phyloP scores from a whole-genome alignment of 208 protist species.

The Trypanosoma avium region DNA sequence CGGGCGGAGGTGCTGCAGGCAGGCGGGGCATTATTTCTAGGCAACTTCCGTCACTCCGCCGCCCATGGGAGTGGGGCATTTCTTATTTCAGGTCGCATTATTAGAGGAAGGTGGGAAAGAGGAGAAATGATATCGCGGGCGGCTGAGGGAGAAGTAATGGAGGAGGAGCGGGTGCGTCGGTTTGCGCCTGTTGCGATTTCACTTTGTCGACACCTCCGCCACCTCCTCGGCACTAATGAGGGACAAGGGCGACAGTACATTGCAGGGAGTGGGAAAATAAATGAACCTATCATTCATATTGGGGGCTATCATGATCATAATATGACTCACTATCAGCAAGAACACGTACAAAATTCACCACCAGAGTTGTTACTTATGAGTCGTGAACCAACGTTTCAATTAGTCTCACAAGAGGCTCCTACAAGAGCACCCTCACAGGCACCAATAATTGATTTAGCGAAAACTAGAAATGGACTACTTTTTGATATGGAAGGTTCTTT shows the following conservation, averaged over 20 bases:
- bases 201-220: neutral
- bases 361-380: neutral
- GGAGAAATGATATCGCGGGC: neutral
- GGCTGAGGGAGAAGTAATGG: neutral
- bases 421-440: neutral
- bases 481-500: slow-evolving; percentile 3
- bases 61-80: slow-evolving; percentile 49
- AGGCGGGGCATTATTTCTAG: slow-evolving; percentile 56
- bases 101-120: slow-evolving; percentile 41
- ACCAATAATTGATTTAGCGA: neutral
- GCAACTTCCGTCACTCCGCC: slow-evolving; percentile 33
- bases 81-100: slow-evolving; percentile 27
- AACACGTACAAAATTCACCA: no score
- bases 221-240: no score
- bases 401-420: neutral
- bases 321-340: no score
- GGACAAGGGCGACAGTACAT: no score
- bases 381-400: neutral
- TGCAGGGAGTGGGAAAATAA: no score
- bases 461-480: neutral
- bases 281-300: neutral
- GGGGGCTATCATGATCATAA: neutral
- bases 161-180: neutral
- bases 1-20: slow-evolving; percentile 56
- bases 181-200: neutral